These are phyloP conservation scores for Mucor mucedo DNA, from an alignment of 371 early-diverging fungal genomes.

Conservation along the genomic window DNA sequence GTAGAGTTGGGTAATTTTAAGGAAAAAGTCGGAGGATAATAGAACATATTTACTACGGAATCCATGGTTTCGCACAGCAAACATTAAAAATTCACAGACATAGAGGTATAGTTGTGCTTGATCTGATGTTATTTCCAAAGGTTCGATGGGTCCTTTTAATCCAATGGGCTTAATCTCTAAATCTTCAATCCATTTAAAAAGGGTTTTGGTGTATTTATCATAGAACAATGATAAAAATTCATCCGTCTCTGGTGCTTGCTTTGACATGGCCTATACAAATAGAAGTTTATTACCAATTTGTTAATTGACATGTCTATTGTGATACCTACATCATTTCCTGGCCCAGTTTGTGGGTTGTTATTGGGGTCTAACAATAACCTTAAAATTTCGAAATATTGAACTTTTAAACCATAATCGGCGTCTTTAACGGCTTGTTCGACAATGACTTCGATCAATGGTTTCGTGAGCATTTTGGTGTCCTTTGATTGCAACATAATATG, in stretches of 20 bases:
- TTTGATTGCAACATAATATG: slow-evolving; percentile 68
- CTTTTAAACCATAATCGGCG: slow-evolving; percentile 65
- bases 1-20: slow-evolving; percentile 68
- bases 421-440: slow-evolving; percentile 66
- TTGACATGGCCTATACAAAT: slow-evolving; percentile 11
- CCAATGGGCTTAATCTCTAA: slow-evolving; percentile 39
- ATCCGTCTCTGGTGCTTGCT: slow-evolving; percentile 68
- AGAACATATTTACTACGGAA: slow-evolving; percentile 81
- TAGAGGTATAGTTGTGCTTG: slow-evolving; percentile 54
- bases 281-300: background rate
- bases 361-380: slow-evolving; percentile 73
- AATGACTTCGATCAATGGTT: slow-evolving; percentile 40
- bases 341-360: slow-evolving; percentile 3
- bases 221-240: slow-evolving; percentile 80
- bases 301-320: background rate
- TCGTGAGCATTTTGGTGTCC: slow-evolving; percentile 6
- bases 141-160: slow-evolving; percentile 40
- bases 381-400: slow-evolving; percentile 77
- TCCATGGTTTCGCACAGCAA: slow-evolving; percentile 63
- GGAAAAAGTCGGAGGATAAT: slow-evolving; percentile 62
- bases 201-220: slow-evolving; percentile 55
- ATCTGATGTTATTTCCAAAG: slow-evolving; percentile 32
- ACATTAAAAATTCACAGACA: slow-evolving; percentile 77
- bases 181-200: slow-evolving; percentile 65
- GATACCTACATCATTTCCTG: slow-evolving; percentile 27